These are phyloP conservation scores for Diplodia seriata DNA, from an alignment of 2,329 filamentous ascomycete genomes.

Conservation along the genomic window DNA sequence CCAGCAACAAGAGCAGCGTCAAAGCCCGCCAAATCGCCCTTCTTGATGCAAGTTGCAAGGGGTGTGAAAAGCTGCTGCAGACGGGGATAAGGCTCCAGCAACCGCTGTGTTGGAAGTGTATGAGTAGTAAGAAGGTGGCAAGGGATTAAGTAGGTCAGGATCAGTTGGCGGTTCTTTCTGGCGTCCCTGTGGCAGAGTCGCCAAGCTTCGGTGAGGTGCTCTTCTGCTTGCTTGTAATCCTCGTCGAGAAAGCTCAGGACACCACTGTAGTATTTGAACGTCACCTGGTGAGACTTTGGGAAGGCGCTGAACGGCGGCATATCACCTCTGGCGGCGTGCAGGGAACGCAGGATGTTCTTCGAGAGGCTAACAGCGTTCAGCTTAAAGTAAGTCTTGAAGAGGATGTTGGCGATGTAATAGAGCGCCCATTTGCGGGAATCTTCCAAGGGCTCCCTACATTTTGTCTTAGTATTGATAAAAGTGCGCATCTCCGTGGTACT, in stretches of 20 bases:
- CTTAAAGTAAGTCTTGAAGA: conserved; percentile 99
- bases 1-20: conserved; percentile 79
- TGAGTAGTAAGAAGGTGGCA: conserved; percentile 89
- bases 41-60: conserved; percentile 78
- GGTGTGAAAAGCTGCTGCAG: conserved; percentile 81
- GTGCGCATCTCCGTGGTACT: conserved; percentile 53
- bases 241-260: conserved; percentile 95
- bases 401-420: conserved; percentile 90
- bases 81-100: conserved; percentile 77
- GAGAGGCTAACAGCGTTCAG: conserved; percentile 88
- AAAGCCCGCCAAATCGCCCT: conserved; percentile 82
- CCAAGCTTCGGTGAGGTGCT: conserved; percentile 81
- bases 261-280: conserved; percentile 95
- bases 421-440: conserved; percentile 98
- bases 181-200: conserved; percentile 77
- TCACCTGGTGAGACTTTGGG: conserved; percentile 88
- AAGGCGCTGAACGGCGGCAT: conserved; percentile 82
- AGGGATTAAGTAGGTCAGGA: conserved; percentile 92
- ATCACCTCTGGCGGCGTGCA: conserved; percentile 78
- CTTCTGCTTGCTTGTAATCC: conserved; percentile 83
- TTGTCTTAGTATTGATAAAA: not conserved
- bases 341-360: conserved; percentile 85
- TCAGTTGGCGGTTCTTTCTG: conserved; percentile 79
- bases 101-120: conserved; percentile 73
- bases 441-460: conserved; percentile 68